Base-by-base conservation (phyloP, 2,329 filamentous ascomycete genomes). In the Kalmusia sp. region DNA sequence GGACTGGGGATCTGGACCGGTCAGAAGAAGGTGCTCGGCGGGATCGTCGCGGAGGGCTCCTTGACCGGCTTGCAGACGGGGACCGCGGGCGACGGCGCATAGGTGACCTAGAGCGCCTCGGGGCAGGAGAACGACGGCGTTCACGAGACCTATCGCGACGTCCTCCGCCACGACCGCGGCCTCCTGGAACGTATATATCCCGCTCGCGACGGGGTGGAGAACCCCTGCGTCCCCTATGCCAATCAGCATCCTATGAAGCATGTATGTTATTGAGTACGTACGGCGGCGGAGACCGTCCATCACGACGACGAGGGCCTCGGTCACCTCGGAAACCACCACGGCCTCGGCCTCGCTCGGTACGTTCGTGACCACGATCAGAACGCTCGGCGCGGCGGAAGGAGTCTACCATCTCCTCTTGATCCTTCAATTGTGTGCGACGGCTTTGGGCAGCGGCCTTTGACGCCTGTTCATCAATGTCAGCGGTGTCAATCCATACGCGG, bases 381-480 rank as follows among this genome's bases (percentile, higher is more conserved):
- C 77, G 77, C 49, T 90, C 87, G 52, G 83, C 82, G 52, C 89
- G 86, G 68, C 90, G 85, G 49, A 91, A 79, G 34, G 82, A 82
- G 58, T 88, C 84, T 35, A 91, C 67, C 56, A 86, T 86, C 55
- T 95, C 90, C 52, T 90, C 87, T 44, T 85, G 82, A 62, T 65
- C 64, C 14, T 63, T 61, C 51, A 4, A 11, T 17, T 88, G 85
- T 67, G 93, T 89, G 59, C 87, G 85, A 49, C 83, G 84, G 24
- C 86, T 84, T 68, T 90, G 87, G 69, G 95, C 90, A 24, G 90
- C 90, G 37, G 88, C 88, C 72, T 88, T 90, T 63, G 95, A 92
- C 30, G 91, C 89, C 69, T 96, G 89, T 93, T 35, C 15, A 33
- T 11, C 14, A 27, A n/a, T 25, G 51, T 65, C 65, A 73, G 70